Conservation (phyloP, 1,284 basidiomycete genomes). For the Cryptococcus depauperatus region DNA sequence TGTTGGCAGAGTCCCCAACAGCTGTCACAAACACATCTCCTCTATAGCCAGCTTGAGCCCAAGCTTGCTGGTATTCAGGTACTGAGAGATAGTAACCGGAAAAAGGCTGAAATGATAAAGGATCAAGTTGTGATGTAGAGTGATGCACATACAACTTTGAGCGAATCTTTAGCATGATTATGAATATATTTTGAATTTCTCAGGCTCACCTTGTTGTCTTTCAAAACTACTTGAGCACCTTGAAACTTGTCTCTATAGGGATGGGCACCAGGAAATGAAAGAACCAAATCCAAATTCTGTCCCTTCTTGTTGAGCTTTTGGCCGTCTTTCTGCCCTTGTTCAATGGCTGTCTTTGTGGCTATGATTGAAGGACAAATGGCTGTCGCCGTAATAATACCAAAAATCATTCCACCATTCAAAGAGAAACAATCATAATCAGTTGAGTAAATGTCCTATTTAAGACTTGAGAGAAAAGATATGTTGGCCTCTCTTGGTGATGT, state of each 20-base stretch:
- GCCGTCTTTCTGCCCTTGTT: constrained; percentile 12
- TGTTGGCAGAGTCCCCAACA: constrained; percentile 5
- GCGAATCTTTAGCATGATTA: neutral
- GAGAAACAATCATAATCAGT: too few species aligned
- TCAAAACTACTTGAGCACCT: constrained; percentile 12
- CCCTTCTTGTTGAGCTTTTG: constrained; percentile 10
- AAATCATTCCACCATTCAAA: constrained; percentile 17
- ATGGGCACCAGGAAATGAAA: constrained; percentile 7
- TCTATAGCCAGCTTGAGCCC: constrained; percentile 12
- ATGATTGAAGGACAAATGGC: constrained; percentile 17
- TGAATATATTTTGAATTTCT: too few species aligned
- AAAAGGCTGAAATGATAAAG: constrained; percentile 8
- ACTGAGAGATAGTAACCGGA: constrained; percentile 12
- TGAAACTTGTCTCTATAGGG: constrained; percentile 13
- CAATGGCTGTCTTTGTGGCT: constrained; percentile 14
- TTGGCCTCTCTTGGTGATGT: too few species aligned
- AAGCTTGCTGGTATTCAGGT: constrained; percentile 10
- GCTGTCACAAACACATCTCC: constrained; percentile 14
- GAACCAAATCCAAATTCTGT: constrained; percentile 9
- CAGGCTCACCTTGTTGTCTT: constrained; percentile 15
- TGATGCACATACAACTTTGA: constrained; percentile 13
- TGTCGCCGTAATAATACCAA: constrained; percentile 15
- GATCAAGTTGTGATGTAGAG: constrained; percentile 5
- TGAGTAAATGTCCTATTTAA: too few species aligned
- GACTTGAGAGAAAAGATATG: too few species aligned